Percentiles rank a stretch among this genome's conserved stretches.
phyloP scores from a whole-genome alignment of 2,329 filamentous ascomycete species.

The Phyllosticta citribraziliensis region DNA sequence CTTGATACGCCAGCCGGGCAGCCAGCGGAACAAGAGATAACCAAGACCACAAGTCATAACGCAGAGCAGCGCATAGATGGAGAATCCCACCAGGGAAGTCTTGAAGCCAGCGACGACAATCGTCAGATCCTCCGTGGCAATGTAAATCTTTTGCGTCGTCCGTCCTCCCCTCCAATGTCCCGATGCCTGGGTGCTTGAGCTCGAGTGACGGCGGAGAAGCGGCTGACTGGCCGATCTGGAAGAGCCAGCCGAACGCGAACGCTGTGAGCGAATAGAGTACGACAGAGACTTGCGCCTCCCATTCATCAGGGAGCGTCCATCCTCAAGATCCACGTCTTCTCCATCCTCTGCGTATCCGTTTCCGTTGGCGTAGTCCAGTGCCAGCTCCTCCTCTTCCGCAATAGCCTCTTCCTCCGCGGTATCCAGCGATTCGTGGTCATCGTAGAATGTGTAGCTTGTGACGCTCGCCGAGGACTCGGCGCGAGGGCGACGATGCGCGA shows the following conservation, averaged over 20 bases:
- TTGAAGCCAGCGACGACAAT: constrained; percentile 88
- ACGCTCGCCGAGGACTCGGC: constrained; percentile 81
- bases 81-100: constrained; percentile 61
- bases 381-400: constrained; percentile 5
- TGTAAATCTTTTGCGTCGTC: constrained; percentile 82
- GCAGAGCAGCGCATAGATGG: constrained; percentile 62
- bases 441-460: constrained; percentile 83
- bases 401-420: constrained; percentile 25
- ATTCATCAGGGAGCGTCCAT: constrained; percentile 33
- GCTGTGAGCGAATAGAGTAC: constrained; percentile 41
- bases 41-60: constrained; percentile 63
- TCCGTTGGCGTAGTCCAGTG: constrained; percentile 12
- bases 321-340: constrained; percentile 44
- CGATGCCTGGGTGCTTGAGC: constrained; percentile 58
- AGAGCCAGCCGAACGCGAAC: constrained; percentile 37
- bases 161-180: constrained; percentile 48
- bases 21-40: constrained; percentile 80
- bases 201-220: constrained; percentile 63
- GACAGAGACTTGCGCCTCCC: constrained; percentile 53
- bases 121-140: constrained; percentile 85
- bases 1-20: constrained; percentile 76
- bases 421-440: constrained; percentile 48
- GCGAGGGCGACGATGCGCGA: constrained; percentile 70
- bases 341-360: constrained; percentile 20
- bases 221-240: constrained; percentile 46